These are phyloP conservation scores for Dipteronia sinensis DNA, from an alignment of 345 rosid genomes.

Conservation along the genomic window DNA sequence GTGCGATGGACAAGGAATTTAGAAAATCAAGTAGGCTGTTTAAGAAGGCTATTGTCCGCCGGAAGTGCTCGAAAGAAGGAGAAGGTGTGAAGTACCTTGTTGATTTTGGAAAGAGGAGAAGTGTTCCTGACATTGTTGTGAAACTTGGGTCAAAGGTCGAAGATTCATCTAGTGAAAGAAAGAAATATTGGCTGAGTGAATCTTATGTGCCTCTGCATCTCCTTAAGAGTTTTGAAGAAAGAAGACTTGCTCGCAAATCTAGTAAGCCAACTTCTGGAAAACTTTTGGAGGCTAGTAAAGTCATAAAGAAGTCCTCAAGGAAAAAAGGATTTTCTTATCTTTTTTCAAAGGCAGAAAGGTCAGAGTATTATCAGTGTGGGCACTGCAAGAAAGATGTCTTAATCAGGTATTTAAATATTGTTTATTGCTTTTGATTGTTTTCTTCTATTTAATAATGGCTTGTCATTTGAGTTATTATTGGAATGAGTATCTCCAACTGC, in stretches of 20 bases:
- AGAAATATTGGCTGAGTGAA: constrained; percentile 86
- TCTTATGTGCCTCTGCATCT: constrained; percentile 86
- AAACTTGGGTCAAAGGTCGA: constrained; percentile 68
- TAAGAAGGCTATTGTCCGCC: constrained; percentile 82
- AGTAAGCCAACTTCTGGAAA: constrained; percentile 46
- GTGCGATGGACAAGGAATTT: constrained; percentile 66
- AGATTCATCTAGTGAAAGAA: constrained; percentile 89
- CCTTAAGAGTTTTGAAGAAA: constrained; percentile 92
- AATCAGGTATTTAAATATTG: constrained; percentile 50
- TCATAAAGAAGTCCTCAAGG: constrained; percentile 40
- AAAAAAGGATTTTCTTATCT: constrained; percentile 74
- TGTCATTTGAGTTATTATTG: not conserved
- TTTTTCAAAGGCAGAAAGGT: constrained; percentile 75
- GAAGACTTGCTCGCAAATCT: constrained; percentile 64
- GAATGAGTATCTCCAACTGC: not conserved
- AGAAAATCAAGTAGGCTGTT: constrained; percentile 76
- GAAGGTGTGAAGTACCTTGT: constrained; percentile 78
- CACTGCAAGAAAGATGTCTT: constrained; percentile 80
- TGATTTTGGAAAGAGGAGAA: constrained; percentile 97
- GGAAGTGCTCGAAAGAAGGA: constrained; percentile 66
- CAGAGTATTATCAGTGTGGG: constrained; percentile 65
- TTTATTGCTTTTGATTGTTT: constrained; percentile 1
- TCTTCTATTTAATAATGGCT: not conserved
- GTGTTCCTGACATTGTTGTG: constrained; percentile 69
- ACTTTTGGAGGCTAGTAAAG: constrained; percentile 35